These are phyloP conservation scores for Agastache rugosa DNA, from an alignment of 257 asterid genomes.

Conservation along the genomic window DNA sequence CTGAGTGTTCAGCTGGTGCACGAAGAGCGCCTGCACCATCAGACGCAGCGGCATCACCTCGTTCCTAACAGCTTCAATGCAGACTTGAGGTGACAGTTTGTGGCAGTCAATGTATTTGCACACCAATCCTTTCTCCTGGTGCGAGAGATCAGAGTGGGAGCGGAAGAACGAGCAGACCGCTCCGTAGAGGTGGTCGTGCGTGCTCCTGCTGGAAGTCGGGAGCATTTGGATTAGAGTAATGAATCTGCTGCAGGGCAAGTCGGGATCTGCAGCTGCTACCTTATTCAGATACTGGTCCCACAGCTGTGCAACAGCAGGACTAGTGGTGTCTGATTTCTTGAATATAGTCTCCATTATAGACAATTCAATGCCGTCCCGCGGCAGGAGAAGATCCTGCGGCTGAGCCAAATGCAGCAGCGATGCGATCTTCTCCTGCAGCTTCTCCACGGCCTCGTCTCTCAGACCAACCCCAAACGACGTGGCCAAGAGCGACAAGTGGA, in stretches of 20 bases:
- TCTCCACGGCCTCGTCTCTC: constrained; percentile 50
- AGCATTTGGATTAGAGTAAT: constrained; percentile 60
- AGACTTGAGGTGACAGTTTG: constrained; percentile 65
- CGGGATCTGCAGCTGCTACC: constrained; percentile 56
- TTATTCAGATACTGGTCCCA: constrained; percentile 68
- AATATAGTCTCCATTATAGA: constrained; percentile 60
- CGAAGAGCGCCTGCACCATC: constrained; percentile 76
- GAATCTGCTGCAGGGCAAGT: constrained; percentile 49
- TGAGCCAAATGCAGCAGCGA: constrained; percentile 59
- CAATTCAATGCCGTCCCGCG: constrained; percentile 35
- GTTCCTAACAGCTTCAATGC: constrained; percentile 75
- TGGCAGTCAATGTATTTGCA: constrained; percentile 78
- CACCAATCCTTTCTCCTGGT: constrained; percentile 61
- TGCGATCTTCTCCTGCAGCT: constrained; percentile 57
- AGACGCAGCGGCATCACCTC: constrained; percentile 74
- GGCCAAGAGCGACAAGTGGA: constrained; percentile 65
- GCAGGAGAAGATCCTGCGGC: constrained; percentile 48
- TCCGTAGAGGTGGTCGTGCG: constrained; percentile 69
- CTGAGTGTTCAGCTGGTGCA: constrained; percentile 76
- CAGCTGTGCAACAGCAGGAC: constrained; percentile 50
- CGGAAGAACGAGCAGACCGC: constrained; percentile 62
- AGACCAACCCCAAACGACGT: constrained; percentile 43
- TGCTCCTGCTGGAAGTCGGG: constrained; percentile 61
- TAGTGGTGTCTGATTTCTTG: constrained; percentile 41
- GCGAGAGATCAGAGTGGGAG: constrained; percentile 62